Base-by-base conservation (phyloP, 2,329 filamentous ascomycete species). In the Tolypocladium pustulatum region DNA sequence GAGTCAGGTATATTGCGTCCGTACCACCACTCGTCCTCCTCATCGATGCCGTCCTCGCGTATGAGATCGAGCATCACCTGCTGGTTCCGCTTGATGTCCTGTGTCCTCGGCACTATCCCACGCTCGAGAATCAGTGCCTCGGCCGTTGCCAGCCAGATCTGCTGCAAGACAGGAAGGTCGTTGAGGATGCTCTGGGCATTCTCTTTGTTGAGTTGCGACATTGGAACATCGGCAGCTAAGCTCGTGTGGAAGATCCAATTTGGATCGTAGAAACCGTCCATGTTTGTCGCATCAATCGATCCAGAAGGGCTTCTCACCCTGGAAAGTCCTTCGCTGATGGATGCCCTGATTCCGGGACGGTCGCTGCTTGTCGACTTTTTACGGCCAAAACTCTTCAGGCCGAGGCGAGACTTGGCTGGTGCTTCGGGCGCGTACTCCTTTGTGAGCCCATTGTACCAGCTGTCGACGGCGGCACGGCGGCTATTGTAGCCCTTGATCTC, bases 401-500 rank as follows among this genome's bases (percentile, higher is more conserved):
- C 76, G 60, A 84, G 72, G 15, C 80, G 76, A 41, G 77, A 73
- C 65, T 83, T 86, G 9, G 73, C 59, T 7, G 75, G 64, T 10
- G 76, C 65, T 38, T 80, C 78, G 7, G 61, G 69, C 56, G 60
- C 58, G 17, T 64, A 60, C 10, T 79, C 78, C 60, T 75, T 79
- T 2, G 75, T 74, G 10, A 87, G 69, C 22, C 73, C 75, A 46
- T 76, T 76, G 66, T 81, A 85, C 83, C 83, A 87, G 6, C 66
- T 72, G 64, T 87, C 84, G 20, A 87, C 84, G 1, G 81, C 79
- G 25, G 76, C 75, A 59, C 83, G 77, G 37, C 84, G 76, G 56
- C 75, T 75, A 65, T 85, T 87, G 69, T 87, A 87, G 1, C 84
- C 83, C 65, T 85, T 85, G 43, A 84, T 83, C 65, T 86, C 83